Evolutionary conservation across 225 moss, liverwort and hornwort species (phyloP).

Genomic region (Thuidium tamariscinum): DNA sequence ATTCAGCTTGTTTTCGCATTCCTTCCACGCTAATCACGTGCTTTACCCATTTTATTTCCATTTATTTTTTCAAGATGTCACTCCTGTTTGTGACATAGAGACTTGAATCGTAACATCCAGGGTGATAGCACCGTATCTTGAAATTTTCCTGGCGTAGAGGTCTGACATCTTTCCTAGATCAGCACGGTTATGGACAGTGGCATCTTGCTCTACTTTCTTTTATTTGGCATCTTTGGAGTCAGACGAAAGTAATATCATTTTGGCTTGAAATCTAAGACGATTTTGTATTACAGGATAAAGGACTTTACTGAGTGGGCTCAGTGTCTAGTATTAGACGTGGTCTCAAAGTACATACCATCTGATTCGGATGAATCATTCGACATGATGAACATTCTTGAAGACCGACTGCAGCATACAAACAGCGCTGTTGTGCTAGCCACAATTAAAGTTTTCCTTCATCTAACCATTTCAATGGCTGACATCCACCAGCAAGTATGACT

Average conservation of each 20-base stretch:
- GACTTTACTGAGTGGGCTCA: constrained; percentile 98
- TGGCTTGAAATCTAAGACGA: not conserved
- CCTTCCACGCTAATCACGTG: not conserved
- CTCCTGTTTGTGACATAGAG: not conserved
- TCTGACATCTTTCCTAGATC: not conserved
- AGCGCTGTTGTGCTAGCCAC: constrained; percentile 94
- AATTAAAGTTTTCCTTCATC: constrained; percentile 92
- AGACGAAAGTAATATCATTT: not conserved
- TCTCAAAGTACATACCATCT: constrained; percentile 78
- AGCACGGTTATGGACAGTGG: not conserved
- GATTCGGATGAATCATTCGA: constrained; percentile 77
- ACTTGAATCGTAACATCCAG: not conserved
- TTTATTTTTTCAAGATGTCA: not conserved
- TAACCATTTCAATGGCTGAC: constrained; percentile 90
- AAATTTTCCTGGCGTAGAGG: not conserved
- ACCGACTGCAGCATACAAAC: constrained; percentile 94
- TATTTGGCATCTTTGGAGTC: not conserved
- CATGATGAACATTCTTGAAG: constrained; percentile 96
- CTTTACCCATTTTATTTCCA: not conserved
- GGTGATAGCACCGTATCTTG: not conserved
- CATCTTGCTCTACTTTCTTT: not conserved
- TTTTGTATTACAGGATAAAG: constrained; percentile 57
- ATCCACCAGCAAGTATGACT: constrained; percentile 79
- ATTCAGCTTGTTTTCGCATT: not conserved
- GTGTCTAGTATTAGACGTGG: constrained; percentile 87